Base-by-base conservation (phyloP, 1,139 yeast genomes). In the Lodderomyces pseudojiufengensis region DNA sequence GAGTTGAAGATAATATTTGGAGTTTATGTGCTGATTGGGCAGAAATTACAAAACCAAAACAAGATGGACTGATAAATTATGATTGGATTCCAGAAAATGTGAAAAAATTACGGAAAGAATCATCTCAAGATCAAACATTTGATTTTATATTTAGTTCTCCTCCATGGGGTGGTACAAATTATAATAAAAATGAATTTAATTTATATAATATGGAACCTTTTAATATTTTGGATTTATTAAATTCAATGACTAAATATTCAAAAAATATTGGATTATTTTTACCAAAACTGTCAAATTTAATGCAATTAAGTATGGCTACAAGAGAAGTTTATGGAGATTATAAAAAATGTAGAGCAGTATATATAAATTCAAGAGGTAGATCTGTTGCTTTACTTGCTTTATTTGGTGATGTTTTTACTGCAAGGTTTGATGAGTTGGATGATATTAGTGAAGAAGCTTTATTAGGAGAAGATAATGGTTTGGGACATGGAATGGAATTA, bases 101-200 rank as follows among this genome's bases (percentile, higher is more conserved):
- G 31, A 29, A 21, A 9, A 26, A 26, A 4, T 13, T 16, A 21
- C 26, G 35, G n/a, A 25, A 13, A 25, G 12, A 38, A 37, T 26
- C 32, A 35, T 9, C 29, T 13, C 20, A 27, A 27, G 18, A 42
- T 10, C 39, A 47, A n/a, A 57, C 63, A 3, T 69, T 80, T 29
- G 94, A 84, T 49, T 71, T 85, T 31, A 69, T 84, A 5, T 90
- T 87, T 59, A 73, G 81, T 16, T 86, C 96, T 5, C 97, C 97
- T 1, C 97, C 97, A 0, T 92, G 98, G 98, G 97, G 97, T 11
- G 98, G 98, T 0, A 87, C 94, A 0, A 55, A 62, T 4, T 92
- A 90, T 58, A 59, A 63, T 24, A 50, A 61, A 9, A 64, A 63
- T 1, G 48, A 54, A 0, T 84, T 77, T 61, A 78, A 80, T 45